phyloP scores from a whole-genome alignment of 441 rosid genomes.

The Gossypium schwendimanii region DNA sequence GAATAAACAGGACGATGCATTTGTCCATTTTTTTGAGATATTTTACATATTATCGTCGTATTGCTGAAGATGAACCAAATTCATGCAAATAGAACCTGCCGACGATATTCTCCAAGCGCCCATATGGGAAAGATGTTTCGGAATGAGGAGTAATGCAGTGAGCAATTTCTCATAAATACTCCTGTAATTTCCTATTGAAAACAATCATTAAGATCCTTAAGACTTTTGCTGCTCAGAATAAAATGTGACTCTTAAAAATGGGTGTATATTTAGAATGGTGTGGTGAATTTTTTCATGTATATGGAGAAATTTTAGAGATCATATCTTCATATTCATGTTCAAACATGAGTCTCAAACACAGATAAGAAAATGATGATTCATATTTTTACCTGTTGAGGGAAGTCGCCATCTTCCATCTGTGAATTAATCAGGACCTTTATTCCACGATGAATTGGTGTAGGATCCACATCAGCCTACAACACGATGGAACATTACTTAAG shows the following conservation, averaged over 20 bases:
- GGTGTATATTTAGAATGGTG: no score
- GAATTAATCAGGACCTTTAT: conserved; percentile 29
- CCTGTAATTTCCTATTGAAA: conserved; percentile 12
- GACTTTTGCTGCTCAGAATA: background rate
- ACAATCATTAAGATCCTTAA: background rate
- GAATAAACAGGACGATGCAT: background rate
- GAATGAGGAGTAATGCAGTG: conserved; percentile 12
- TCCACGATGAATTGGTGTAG: conserved; percentile 31
- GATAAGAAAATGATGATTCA: background rate
- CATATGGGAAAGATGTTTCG: conserved; percentile 16
- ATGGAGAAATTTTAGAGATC: no score
- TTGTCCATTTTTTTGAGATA: background rate
- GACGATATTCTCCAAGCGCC: conserved; percentile 14
- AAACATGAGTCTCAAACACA: background rate
- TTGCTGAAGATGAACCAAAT: background rate
- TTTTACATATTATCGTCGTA: background rate
- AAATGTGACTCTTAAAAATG: no score
- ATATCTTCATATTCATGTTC: background rate
- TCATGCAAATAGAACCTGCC: conserved; percentile 12
- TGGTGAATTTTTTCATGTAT: no score
- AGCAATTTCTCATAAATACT: conserved; percentile 15
- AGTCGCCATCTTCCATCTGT: conserved; percentile 45
- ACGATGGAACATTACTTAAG: background rate
- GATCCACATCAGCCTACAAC: conserved; percentile 25
- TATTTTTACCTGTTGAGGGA: conserved; percentile 35